Conservation (phyloP, 2,329 filamentous ascomycete genomes). For the Aspergillus bombycis region DNA sequence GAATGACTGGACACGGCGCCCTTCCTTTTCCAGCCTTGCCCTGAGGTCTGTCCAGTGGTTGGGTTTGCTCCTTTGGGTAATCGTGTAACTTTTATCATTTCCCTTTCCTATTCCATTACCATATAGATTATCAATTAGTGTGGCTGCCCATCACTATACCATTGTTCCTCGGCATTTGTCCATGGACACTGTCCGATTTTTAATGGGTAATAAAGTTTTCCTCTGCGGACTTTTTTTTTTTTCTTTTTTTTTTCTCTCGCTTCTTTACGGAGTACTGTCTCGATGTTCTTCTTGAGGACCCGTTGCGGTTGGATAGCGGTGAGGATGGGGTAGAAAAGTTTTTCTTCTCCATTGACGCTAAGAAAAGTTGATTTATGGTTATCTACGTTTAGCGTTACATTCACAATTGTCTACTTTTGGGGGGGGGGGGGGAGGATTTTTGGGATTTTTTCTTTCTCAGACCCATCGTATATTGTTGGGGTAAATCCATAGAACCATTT, state of each 20-base stretch:
- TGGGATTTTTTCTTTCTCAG: neutral
- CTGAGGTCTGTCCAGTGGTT: neutral
- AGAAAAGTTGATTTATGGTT: conserved; percentile 2
- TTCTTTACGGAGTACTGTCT: neutral
- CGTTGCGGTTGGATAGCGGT: neutral
- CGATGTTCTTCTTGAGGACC: neutral
- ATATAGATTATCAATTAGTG: conserved; percentile 1
- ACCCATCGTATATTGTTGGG: conserved; percentile 1
- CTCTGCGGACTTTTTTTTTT: neutral
- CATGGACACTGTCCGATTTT: neutral
- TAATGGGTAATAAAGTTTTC: neutral
- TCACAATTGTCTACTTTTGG: neutral
- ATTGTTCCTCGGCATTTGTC: conserved; percentile 7
- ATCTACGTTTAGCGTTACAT: neutral
- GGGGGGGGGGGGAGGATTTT: neutral
- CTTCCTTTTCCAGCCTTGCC: neutral
- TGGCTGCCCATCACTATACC: neutral
- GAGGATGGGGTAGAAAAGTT: neutral
- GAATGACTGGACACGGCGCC: conserved; percentile 12
- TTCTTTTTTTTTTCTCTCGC: neutral
- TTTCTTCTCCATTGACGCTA: neutral
- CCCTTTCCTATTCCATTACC: conserved; percentile 4
- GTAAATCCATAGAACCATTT: neutral
- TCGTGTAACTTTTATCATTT: conserved; percentile 20
- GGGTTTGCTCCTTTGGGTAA: conserved; percentile 17